Base-by-base conservation (phyloP, 176 grass and related monocot genomes). In the Carex parvula region DNA sequence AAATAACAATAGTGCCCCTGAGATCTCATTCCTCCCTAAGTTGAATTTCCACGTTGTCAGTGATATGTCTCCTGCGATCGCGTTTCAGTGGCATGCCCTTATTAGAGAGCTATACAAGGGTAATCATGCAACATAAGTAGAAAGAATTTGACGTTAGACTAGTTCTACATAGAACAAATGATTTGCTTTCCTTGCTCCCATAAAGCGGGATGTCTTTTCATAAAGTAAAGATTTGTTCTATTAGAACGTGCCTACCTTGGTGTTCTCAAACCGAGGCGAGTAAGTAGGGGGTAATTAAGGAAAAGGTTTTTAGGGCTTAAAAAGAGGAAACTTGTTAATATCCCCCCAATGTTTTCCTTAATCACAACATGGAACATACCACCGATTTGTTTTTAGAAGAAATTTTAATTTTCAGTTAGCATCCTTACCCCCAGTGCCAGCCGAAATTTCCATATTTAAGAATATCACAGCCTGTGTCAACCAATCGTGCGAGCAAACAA, bases 111-210 rank as follows among this genome's bases (percentile, higher is more conserved):
- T 0, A 8, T 46, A 12, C 18, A 72, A 10, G 69, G 17, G 18
- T 10, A 48, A 3, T 20, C 1, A 4, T 12, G 8, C 7, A 33
- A 58, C 5, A 58, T 1, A 59, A 59, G 29, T 32, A 79, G 29
- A 79, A 79, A 59, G 15, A 79, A 59, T 54, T 79, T 79, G 75
- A 79, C 35, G 75, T 79, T 79, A 29, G 37, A 81, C 79, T 81
- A 58, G 79, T 81, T 81, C 58, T 81, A 81, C 55, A 3, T 41
- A 7, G 79, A 81, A 81, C 77, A 59, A 80, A 62, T n/a, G 3
- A 61, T 42, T 41, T 81, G 3, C 39, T 42, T 41, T 81, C 58
- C 56, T 61, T 46, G 54, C n/a, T 81, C 79, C 55, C 20, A 26
- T 46, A 61, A 81, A 81, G 18, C n/a, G 8, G 79, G 60, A 64